Evolutionary conservation across 805 yeast genomes (phyloP).

Genomic region (Wickerhamia fluorescens): DNA sequence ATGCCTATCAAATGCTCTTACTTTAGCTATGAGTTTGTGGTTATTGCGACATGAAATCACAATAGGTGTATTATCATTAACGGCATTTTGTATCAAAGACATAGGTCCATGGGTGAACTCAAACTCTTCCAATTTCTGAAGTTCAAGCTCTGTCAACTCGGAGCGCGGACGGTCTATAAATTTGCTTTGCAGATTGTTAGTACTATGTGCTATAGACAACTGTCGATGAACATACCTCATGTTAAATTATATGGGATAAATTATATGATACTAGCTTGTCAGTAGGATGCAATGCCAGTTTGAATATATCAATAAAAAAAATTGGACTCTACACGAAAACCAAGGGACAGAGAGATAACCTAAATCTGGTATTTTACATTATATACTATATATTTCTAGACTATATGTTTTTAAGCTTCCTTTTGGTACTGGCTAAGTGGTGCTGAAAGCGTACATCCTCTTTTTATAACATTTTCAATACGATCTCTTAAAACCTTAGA

Average conservation of each 20-base stretch:
- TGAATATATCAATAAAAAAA: neutral
- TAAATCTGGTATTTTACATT: neutral
- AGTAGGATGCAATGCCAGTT: neutral
- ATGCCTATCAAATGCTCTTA: constrained; percentile 94
- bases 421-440: constrained; percentile 55
- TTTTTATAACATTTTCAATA: constrained; percentile 68
- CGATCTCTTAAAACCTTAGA: constrained; percentile 76
- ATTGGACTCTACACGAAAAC: neutral
- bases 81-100: constrained; percentile 78
- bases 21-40: constrained; percentile 83
- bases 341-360: neutral
- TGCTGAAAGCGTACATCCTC: constrained; percentile 77
- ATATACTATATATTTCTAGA: constrained; percentile 2
- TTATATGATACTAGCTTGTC: neutral
- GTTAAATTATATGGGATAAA: neutral
- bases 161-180: constrained; percentile 66
- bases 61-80: constrained; percentile 65
- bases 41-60: constrained; percentile 88
- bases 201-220: constrained; percentile 5
- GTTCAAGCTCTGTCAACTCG: constrained; percentile 74
- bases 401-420: constrained; percentile 3
- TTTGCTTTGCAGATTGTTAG: constrained; percentile 46
- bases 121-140: constrained; percentile 77
- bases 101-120: constrained; percentile 90
- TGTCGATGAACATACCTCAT: constrained; percentile 8